Conservation (phyloP, 202 grass and related monocot genomes). For the Panicum virgatum region DNA sequence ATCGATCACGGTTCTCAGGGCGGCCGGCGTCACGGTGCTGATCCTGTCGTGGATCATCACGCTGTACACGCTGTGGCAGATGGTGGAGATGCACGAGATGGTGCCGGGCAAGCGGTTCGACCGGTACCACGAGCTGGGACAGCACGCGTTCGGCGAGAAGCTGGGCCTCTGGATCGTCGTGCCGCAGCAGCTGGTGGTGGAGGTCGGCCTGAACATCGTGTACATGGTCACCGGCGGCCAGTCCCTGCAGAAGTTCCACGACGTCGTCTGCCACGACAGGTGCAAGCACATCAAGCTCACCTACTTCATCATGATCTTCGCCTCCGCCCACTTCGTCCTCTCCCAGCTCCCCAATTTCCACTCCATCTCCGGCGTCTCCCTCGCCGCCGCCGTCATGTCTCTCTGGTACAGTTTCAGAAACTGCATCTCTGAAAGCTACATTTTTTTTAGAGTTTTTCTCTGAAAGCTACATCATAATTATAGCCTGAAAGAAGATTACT, state of each 20-base stretch:
- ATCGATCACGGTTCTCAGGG: slow-evolving; percentile 36
- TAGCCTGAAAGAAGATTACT: neutral
- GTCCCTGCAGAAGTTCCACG: slow-evolving; percentile 84
- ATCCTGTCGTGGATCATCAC: slow-evolving; percentile 83
- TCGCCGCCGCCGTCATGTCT: slow-evolving; percentile 92
- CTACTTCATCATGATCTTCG: slow-evolving; percentile 96
- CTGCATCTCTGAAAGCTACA: neutral
- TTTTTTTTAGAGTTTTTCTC: no score
- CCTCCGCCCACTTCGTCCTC: slow-evolving; percentile 79
- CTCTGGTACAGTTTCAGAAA: slow-evolving; percentile 37
- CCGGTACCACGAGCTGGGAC: slow-evolving; percentile 88
- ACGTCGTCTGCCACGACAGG: slow-evolving; percentile 51
- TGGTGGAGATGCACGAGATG: slow-evolving; percentile 96
- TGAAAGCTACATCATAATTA: neutral
- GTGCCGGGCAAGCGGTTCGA: slow-evolving; percentile 81
- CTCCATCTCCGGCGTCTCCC: slow-evolving; percentile 89
- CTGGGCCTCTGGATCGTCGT: slow-evolving; percentile 88
- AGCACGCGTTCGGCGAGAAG: slow-evolving; percentile 81
- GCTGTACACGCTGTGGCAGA: slow-evolving; percentile 89
- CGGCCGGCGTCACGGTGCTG: slow-evolving; percentile 59
- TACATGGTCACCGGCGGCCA: slow-evolving; percentile 94
- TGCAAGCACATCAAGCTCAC: slow-evolving; percentile 69
- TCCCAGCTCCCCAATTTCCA: slow-evolving; percentile 84
- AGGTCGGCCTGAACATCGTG: slow-evolving; percentile 76
- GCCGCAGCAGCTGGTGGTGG: slow-evolving; percentile 80